Base-by-base conservation (phyloP, 441 rosid genomes). In the Pelargonium myrrhifolium region DNA sequence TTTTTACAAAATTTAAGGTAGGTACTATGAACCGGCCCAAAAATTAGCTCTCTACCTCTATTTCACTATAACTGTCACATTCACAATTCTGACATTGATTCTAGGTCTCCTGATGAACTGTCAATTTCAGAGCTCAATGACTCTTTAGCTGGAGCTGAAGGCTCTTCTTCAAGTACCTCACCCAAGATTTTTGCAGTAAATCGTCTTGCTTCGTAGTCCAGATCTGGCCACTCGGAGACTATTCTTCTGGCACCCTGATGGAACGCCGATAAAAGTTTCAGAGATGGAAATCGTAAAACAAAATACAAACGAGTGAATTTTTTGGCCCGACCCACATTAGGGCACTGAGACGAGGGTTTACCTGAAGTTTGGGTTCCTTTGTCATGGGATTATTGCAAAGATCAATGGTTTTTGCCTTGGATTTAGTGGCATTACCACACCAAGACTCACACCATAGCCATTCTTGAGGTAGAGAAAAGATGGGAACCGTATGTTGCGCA, bases 381-480 rank as follows among this genome's bases (percentile, higher is more conserved):
- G 98, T 95, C 99, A 92, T 94, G 56, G 97, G 99, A 81, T 95
- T 95, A 77, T 95, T 92, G 90, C 99, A 92, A 71, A 95, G 95
- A 76, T 95, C 99, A 45, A 95, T 90, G 21, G 99, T 95, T 76
- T 87, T 94, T 60, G 99, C 99, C 77, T 77, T 92, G 21, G 92
- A 66, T 78, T 94, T 94, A 60, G 97, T 90, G 76, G 93, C 85
- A 77, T 88, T 92, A 64, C 98, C 98, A 65, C 99, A 95, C 99
- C 99, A 95, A 26, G 98, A 95, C 72, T 95, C 99, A 55, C 99
- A 95, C 99, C 99, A 95, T 47, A 90, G 71, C 99, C 99, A 95
- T 77, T 95, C 99, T 84, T 84, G 96, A 55, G 98, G 97, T 45
- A 95, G 85, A 58, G 98, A 95, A 68, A 88, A 90, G 65, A 95